Evolutionary conservation across 139 green algal genomes (phyloP).

Genomic region (Yamagishiella unicocca): DNA sequence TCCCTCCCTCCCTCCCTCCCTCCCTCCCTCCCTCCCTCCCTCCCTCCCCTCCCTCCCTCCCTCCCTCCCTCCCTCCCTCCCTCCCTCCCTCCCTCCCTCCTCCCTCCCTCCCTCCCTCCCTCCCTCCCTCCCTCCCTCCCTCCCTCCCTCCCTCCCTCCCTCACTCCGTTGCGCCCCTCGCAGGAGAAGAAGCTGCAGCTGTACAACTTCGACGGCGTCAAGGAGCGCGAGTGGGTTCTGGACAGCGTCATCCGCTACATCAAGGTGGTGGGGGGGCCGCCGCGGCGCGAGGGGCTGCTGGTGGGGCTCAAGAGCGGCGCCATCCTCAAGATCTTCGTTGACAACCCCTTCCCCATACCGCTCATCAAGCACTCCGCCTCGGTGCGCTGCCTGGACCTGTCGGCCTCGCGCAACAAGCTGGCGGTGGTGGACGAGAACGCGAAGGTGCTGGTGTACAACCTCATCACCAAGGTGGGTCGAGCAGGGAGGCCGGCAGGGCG

Average conservation of each 20-base stretch:
- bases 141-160: too few relatives aligned
- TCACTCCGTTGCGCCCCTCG: neutral
- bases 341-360: constrained; percentile 87
- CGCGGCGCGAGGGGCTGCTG: constrained; percentile 78
- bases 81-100: neutral
- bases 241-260: constrained; percentile 86
- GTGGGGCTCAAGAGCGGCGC: constrained; percentile 81
- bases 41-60: too few relatives aligned
- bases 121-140: neutral
- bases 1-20: too few relatives aligned
- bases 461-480: constrained; percentile 72
- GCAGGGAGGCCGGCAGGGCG: neutral
- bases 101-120: neutral
- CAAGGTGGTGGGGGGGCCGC: constrained; percentile 83
- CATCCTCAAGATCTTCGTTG: constrained; percentile 82
- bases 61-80: too few relatives aligned
- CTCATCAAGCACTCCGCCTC: constrained; percentile 78
- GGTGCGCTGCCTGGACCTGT: constrained; percentile 75
- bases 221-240: constrained; percentile 83
- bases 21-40: too few relatives aligned
- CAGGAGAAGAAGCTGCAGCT: constrained; percentile 88
- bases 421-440: constrained; percentile 87
- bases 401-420: constrained; percentile 71
- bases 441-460: constrained; percentile 80
- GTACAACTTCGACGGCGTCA: constrained; percentile 81